A percentile compares a stretch with the other conserved stretches of the same genome.
These are phyloP conservation scores for Agaricus bisporus DNA, from an alignment of 768 basidiomycete genomes.

Conservation along the genomic window DNA sequence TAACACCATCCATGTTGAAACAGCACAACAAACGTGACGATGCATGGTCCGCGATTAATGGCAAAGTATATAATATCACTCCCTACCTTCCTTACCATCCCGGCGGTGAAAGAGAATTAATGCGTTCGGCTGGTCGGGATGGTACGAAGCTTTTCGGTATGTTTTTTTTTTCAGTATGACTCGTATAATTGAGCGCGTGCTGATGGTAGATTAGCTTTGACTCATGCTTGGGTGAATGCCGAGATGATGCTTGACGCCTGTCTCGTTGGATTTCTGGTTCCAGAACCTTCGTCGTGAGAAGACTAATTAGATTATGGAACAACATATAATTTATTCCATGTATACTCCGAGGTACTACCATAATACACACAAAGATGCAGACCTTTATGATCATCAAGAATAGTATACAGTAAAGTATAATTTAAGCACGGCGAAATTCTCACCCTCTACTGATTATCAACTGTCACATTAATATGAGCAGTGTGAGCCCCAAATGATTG, in stretches of 20 bases:
- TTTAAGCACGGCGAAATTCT: too few species aligned
- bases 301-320: neutral
- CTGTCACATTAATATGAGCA: neutral
- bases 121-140: conserved; percentile 93
- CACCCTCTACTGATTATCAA: too few species aligned
- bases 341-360: too few species aligned
- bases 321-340: neutral
- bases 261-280: conserved; percentile 83
- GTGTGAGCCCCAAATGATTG: neutral
- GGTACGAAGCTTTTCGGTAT: conserved; percentile 92
- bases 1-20: conserved; percentile 74
- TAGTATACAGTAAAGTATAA: too few species aligned
- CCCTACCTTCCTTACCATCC: conserved; percentile 90
- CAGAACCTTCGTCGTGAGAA: conserved; percentile 44
- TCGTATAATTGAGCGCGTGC: neutral
- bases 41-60: conserved; percentile 89
- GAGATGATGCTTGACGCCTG: conserved; percentile 95
- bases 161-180: conserved; percentile 16
- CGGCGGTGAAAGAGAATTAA: conserved; percentile 88
- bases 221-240: conserved; percentile 96
- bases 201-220: conserved; percentile 49
- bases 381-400: too few species aligned
- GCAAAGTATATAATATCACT: conserved; percentile 96
- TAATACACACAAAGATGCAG: too few species aligned
- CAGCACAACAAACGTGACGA: conserved; percentile 79